A percentile compares a stretch with the other conserved stretches of the same genome.
These are phyloP conservation scores for Ampelomyces quisqualis DNA, from an alignment of 2,329 filamentous ascomycete species.

Conservation along the genomic window DNA sequence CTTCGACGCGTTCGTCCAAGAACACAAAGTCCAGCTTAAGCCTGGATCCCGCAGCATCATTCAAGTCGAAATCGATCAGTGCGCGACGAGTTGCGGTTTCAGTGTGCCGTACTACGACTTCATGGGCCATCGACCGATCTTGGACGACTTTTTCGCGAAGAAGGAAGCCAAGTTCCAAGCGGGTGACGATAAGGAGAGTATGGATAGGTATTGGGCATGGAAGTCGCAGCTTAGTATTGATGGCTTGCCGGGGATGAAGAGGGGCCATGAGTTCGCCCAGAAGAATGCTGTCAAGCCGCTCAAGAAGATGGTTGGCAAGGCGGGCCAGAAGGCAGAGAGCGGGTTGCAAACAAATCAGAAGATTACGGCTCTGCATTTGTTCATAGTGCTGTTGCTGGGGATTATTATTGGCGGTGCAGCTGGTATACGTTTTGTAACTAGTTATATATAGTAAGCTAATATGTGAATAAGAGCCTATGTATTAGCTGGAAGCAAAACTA, in stretches of 20 bases:
- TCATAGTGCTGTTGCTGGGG: slow-evolving; percentile 32
- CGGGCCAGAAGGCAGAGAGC: slow-evolving; percentile 1
- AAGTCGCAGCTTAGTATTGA: slow-evolving; percentile 49
- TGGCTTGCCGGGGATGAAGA: slow-evolving; percentile 48
- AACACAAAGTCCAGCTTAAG: slow-evolving; percentile 39
- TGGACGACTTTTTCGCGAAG: slow-evolving; percentile 48
- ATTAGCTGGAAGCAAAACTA: no score
- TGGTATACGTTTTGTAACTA: slow-evolving; percentile 25
- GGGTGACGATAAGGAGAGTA: slow-evolving; percentile 44
- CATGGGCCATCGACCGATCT: slow-evolving; percentile 41
- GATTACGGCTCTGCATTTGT: slow-evolving; percentile 17
- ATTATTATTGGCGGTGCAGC: slow-evolving; percentile 34
- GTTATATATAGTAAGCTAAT: no score
- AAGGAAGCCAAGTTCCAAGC: slow-evolving; percentile 38
- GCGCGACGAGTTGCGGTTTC: slow-evolving; percentile 47
- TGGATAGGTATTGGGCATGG: slow-evolving; percentile 50
- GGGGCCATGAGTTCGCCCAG: slow-evolving; percentile 41
- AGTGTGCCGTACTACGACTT: slow-evolving; percentile 50
- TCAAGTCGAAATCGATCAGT: slow-evolving; percentile 48
- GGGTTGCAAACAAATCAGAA: slow-evolving; percentile 9
- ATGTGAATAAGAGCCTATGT: no score
- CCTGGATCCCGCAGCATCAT: slow-evolving; percentile 46
- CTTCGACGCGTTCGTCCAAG: slow-evolving; percentile 38
- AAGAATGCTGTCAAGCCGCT: slow-evolving; percentile 43
- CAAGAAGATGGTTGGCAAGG: slow-evolving; percentile 45